Evolutionary conservation across 1,284 basidiomycete species (phyloP).

Genomic region (Kwoniella shivajii): DNA sequence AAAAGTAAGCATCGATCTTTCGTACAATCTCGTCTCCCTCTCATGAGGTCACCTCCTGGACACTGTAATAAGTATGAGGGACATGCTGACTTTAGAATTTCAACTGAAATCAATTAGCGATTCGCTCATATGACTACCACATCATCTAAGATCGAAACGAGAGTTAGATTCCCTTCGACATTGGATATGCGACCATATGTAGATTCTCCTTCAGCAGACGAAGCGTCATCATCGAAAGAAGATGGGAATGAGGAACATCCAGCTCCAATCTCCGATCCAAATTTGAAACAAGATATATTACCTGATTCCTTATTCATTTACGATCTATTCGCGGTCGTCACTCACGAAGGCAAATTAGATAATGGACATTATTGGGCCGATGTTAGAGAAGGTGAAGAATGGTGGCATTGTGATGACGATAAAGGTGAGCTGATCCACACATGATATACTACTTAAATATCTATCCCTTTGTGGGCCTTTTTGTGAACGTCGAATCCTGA

Average conservation of each 20-base stretch:
- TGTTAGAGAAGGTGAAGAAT: slow-evolving; percentile 59
- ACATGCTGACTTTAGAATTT: neutral
- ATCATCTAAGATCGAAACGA: slow-evolving; percentile 73
- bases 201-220: slow-evolving; percentile 17
- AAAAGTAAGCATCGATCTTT: slow-evolving; percentile 63
- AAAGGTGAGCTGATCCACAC: slow-evolving; percentile 62
- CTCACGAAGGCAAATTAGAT: slow-evolving; percentile 91
- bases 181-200: slow-evolving; percentile 90
- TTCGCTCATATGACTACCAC: slow-evolving; percentile 86
- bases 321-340: slow-evolving; percentile 90
- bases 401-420: slow-evolving; percentile 95
- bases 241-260: neutral
- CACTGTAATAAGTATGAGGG: neutral
- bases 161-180: slow-evolving; percentile 76
- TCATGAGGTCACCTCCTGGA: no score
- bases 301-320: slow-evolving; percentile 80
- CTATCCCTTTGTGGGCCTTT: no score
- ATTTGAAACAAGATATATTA: slow-evolving; percentile 16
- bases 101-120: slow-evolving; percentile 68
- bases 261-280: neutral
- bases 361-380: slow-evolving; percentile 78
- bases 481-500: neutral
- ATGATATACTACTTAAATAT: no score
- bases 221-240: neutral
- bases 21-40: neutral